Percentiles rank a stretch among this genome's conserved stretches.
Evolutionary conservation across 345 rosid species (phyloP).

Genomic region (Cochlearia excelsa): DNA sequence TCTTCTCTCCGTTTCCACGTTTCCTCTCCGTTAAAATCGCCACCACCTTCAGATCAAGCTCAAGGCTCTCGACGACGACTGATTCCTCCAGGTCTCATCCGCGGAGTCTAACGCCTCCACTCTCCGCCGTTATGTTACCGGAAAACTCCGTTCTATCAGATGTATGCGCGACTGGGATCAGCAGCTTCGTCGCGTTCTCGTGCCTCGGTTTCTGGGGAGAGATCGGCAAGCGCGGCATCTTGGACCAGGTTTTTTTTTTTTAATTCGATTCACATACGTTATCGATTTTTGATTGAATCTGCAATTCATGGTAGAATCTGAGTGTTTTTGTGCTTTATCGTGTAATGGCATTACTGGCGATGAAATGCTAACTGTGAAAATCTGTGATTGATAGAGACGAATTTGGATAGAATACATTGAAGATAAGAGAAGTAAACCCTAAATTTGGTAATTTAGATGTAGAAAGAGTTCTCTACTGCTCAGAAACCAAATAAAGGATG

Average conservation of each 20-base stretch:
- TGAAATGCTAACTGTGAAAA: neutral
- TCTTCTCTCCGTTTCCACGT: slow-evolving; percentile 12
- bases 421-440: neutral
- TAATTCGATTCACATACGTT: neutral
- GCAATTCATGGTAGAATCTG: neutral
- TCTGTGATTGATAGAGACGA: neutral
- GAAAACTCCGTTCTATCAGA: slow-evolving; percentile 54
- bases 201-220: slow-evolving; percentile 57
- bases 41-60: neutral
- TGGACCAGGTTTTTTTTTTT: slow-evolving; percentile 48
- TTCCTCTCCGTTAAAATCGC: slow-evolving; percentile 11
- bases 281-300: neutral
- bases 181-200: slow-evolving; percentile 43
- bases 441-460: slow-evolving; percentile 10
- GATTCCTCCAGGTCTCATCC: slow-evolving; percentile 4
- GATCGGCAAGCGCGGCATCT: slow-evolving; percentile 58
- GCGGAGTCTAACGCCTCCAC: slow-evolving; percentile 23
- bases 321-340: slow-evolving; percentile 8
- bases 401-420: neutral
- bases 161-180: slow-evolving; percentile 44
- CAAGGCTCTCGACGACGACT: neutral
- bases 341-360: slow-evolving; percentile 28
- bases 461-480: neutral
- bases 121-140: slow-evolving; percentile 42
- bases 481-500: slow-evolving; percentile 9